These are phyloP conservation scores for Trapa bicornis DNA, from an alignment of 345 rosid species.

Conservation along the genomic window DNA sequence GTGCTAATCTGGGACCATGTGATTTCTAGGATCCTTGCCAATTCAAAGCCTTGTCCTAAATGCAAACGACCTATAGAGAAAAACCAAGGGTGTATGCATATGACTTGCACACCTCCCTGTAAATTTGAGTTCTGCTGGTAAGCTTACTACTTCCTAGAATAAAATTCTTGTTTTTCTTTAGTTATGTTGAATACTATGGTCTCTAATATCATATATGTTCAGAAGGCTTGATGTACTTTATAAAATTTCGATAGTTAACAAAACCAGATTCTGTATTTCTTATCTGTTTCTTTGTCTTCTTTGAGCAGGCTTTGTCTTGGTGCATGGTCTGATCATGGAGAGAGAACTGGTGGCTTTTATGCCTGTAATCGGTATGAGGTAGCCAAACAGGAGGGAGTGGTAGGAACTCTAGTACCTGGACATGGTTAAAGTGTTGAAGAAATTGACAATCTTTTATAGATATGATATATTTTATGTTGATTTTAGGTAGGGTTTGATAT, in stretches of 20 bases:
- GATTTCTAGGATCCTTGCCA: slow-evolving; percentile 77
- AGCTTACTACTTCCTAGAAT: slow-evolving; percentile 9
- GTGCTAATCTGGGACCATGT: background rate
- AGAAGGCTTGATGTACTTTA: too few species aligned
- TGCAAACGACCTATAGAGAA: slow-evolving; percentile 99
- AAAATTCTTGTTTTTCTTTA: background rate
- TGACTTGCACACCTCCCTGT: slow-evolving; percentile 98
- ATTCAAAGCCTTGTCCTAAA: slow-evolving; percentile 98
- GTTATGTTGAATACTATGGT: background rate
- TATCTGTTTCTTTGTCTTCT: background rate
- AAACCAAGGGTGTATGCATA: slow-evolving; percentile 99
- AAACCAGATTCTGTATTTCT: background rate
- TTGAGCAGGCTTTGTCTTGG: slow-evolving; percentile 71
- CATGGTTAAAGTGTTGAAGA: background rate
- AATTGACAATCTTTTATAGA: background rate
- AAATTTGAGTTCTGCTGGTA: slow-evolving; percentile 99
- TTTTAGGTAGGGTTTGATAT: background rate
- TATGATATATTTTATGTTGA: background rate
- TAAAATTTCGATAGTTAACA: background rate
- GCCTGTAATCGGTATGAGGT: slow-evolving; percentile 79
- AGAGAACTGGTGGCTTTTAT: slow-evolving; percentile 90
- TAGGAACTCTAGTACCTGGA: slow-evolving; percentile 19
- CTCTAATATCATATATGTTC: background rate
- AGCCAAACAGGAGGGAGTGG: slow-evolving; percentile 92
- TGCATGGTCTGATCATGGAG: slow-evolving; percentile 87